Percentiles rank a stretch among this genome's conserved stretches.
Conservation (phyloP, 306 rosid species). For the Mimosa pudica region DNA sequence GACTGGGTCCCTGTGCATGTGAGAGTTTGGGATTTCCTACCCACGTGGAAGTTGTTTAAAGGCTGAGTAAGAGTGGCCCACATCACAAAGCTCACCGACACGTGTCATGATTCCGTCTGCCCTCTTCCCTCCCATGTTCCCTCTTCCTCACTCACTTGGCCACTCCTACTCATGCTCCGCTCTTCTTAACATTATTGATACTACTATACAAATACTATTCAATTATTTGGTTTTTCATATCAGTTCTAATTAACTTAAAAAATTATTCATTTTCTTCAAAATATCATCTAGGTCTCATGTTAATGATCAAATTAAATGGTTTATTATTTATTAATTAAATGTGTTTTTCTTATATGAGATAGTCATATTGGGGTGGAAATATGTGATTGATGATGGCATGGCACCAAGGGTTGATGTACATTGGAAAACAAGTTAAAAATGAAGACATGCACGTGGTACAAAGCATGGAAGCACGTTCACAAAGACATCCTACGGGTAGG, state of each 20-base stretch:
- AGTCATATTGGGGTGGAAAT: neutral
- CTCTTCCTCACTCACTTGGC: neutral
- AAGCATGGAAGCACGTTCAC: conserved; percentile 18
- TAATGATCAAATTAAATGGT: no score
- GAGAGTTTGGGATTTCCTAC: conserved; percentile 7
- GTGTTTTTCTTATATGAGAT: neutral
- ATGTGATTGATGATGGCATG: neutral
- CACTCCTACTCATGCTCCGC: neutral
- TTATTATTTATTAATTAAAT: neutral
- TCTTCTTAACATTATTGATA: no score
- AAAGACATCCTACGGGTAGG: neutral
- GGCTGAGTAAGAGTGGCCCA: conserved; percentile 34
- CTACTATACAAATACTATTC: no score
- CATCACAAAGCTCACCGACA: conserved; percentile 3
- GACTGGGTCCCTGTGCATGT: neutral
- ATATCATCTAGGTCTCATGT: no score
- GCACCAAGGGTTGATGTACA: no score
- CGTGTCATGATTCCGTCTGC: conserved; percentile 34
- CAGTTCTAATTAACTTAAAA: no score
- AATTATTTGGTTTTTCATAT: no score
- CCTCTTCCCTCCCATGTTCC: neutral
- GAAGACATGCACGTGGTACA: conserved; percentile 30
- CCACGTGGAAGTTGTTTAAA: conserved; percentile 43
- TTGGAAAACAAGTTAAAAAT: neutral
- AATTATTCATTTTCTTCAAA: no score